phyloP scores from a whole-genome alignment of 2,329 filamentous ascomycete species.

The Arthroderma sp. region DNA sequence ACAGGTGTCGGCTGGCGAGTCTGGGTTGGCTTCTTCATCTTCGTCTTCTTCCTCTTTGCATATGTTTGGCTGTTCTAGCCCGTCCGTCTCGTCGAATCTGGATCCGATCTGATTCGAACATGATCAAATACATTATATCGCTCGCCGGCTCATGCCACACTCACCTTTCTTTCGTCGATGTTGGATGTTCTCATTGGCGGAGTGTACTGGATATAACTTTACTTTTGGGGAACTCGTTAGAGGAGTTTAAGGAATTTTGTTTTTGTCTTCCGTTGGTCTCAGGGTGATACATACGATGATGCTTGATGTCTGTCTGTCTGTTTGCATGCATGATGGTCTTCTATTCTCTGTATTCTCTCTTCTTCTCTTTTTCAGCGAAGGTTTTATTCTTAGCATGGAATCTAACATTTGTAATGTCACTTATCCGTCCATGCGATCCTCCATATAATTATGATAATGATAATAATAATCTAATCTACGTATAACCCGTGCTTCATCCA shows the following conservation, averaged over 20 bases:
- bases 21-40: slow-evolving; percentile 80
- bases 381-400: background rate
- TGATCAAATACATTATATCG: background rate
- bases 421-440: background rate
- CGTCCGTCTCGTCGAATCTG: background rate
- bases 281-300: background rate
- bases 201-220: slow-evolving; percentile 1
- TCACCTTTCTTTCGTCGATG: background rate
- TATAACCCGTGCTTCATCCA: background rate
- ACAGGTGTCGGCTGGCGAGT: slow-evolving; percentile 94
- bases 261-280: background rate
- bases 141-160: background rate
- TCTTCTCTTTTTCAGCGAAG: background rate
- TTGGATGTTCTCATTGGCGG: background rate
- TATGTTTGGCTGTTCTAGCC: slow-evolving; percentile 81
- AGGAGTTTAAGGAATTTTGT: background rate
- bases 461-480: background rate
- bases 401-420: background rate
- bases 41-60: slow-evolving; percentile 69
- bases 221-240: background rate
- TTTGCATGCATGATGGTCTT: background rate
- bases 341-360: background rate
- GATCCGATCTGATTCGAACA: background rate
- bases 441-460: background rate
- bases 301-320: background rate